Percentiles rank a stretch among this genome's conserved stretches.
These are phyloP conservation scores for Yarrowia yakushimensis DNA, from an alignment of 805 yeast species.

Conservation along the genomic window DNA sequence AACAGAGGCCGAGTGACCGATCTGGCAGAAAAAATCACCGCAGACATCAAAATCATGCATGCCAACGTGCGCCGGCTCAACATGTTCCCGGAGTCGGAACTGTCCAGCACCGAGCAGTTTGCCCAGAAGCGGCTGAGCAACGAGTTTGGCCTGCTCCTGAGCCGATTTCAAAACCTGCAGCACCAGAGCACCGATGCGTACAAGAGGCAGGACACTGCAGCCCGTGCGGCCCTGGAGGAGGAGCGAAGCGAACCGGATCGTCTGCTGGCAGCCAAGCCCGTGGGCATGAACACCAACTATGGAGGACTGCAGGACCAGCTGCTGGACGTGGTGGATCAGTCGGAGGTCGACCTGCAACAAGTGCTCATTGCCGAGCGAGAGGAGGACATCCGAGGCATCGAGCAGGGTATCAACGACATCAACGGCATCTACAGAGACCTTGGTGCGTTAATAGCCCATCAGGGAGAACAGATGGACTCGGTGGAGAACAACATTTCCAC, in stretches of 20 bases:
- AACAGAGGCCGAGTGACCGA: slow-evolving; percentile 25
- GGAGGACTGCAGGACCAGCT: slow-evolving; percentile 36
- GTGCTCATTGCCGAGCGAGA: slow-evolving; percentile 51
- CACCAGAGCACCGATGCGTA: slow-evolving; percentile 51
- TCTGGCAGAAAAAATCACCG: slow-evolving; percentile 28
- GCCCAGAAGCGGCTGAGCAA: slow-evolving; percentile 51
- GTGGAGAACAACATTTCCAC: slow-evolving; percentile 74
- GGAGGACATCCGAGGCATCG: slow-evolving; percentile 65
- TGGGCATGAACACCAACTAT: neutral
- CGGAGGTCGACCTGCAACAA: slow-evolving; percentile 31
- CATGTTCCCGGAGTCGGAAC: slow-evolving; percentile 11
- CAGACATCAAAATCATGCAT: slow-evolving; percentile 27
- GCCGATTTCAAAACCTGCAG: slow-evolving; percentile 44
- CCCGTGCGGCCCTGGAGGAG: slow-evolving; percentile 19
- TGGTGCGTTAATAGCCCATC: slow-evolving; percentile 73
- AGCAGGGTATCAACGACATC: slow-evolving; percentile 77
- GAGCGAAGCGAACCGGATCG: slow-evolving; percentile 16
- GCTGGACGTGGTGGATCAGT: slow-evolving; percentile 40
- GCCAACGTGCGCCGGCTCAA: slow-evolving; percentile 12
- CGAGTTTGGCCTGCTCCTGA: slow-evolving; percentile 54
- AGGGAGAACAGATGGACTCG: slow-evolving; percentile 79
- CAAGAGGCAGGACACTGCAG: slow-evolving; percentile 28
- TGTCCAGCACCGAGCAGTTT: slow-evolving; percentile 36
- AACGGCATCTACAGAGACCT: slow-evolving; percentile 81
- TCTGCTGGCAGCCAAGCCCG: neutral